Conservation (phyloP, 2,329 filamentous ascomycete species). For the Orbilia javanica region DNA sequence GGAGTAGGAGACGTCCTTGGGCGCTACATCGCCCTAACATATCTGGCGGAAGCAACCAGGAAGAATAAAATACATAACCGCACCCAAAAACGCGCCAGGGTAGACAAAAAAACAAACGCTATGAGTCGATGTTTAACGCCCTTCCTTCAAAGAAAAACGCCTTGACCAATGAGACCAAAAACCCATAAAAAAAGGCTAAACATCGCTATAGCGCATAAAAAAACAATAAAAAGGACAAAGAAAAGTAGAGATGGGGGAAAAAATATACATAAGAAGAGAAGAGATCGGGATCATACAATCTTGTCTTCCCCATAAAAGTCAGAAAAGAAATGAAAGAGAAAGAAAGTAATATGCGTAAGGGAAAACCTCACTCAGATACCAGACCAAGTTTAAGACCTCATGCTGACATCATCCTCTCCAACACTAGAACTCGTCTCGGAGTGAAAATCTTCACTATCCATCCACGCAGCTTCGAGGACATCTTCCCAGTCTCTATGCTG, state of each 20-base stretch:
- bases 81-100: background rate
- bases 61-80: background rate
- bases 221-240: background rate
- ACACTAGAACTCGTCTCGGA: constrained; percentile 1
- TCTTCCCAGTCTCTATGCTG: constrained; percentile 20
- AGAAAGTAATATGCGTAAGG: background rate
- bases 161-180: background rate
- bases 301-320: background rate
- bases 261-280: constrained; percentile 15
- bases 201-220: constrained; percentile 22
- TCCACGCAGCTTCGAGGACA: constrained; percentile 11
- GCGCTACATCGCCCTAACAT: background rate
- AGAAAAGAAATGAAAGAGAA: background rate
- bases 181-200: constrained; percentile 7
- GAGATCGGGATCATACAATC: background rate
- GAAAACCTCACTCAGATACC: background rate
- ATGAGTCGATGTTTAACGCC: constrained; percentile 19
- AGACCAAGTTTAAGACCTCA: constrained; percentile 3
- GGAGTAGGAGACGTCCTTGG: background rate
- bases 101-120: constrained; percentile 7
- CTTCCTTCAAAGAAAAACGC: background rate
- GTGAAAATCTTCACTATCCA: background rate
- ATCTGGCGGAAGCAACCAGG: too few species aligned
- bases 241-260: constrained; percentile 12
- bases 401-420: constrained; percentile 7